These are phyloP conservation scores for Cladosporium sp. DNA, from an alignment of 2,329 filamentous ascomycete genomes.

Conservation along the genomic window DNA sequence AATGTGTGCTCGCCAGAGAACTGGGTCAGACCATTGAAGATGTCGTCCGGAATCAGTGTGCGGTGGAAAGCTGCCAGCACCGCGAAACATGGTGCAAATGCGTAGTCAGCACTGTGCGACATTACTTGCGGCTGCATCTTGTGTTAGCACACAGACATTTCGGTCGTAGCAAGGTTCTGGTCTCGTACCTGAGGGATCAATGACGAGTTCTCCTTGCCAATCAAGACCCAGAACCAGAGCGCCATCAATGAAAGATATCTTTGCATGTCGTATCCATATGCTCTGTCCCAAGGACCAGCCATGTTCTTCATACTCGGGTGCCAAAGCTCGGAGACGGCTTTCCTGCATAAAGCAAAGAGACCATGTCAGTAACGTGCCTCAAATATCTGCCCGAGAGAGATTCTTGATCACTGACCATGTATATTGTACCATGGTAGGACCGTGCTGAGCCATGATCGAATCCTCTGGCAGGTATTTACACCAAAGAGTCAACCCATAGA, in stretches of 20 bases:
- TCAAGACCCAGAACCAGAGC: slow-evolving; percentile 59
- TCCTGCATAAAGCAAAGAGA: slow-evolving; percentile 14
- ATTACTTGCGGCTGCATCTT: slow-evolving; percentile 51
- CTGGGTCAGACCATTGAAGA: slow-evolving; percentile 41
- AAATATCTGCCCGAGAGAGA: background rate
- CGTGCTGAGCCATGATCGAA: slow-evolving; percentile 56
- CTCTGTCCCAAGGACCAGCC: slow-evolving; percentile 64
- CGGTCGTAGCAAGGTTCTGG: background rate
- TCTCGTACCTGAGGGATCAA: slow-evolving; percentile 23
- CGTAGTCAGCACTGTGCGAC: slow-evolving; percentile 61
- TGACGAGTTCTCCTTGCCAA: slow-evolving; percentile 49
- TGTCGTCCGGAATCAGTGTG: slow-evolving; percentile 46
- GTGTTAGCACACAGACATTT: background rate
- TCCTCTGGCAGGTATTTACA: slow-evolving; percentile 58
- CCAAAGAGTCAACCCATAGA: slow-evolving; percentile 61
- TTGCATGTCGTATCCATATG: slow-evolving; percentile 66
- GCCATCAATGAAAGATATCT: slow-evolving; percentile 60
- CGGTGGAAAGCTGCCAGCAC: slow-evolving; percentile 54
- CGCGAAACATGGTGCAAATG: slow-evolving; percentile 58
- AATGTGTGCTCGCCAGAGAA: slow-evolving; percentile 59
- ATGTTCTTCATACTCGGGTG: slow-evolving; percentile 61
- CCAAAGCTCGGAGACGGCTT: slow-evolving; percentile 54
- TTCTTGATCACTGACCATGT: slow-evolving; percentile 47
- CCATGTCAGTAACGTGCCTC: background rate
- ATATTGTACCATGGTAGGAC: slow-evolving; percentile 51